phyloP scores from a whole-genome alignment of 805 yeast genomes.

The Starmerella sirachaensis region DNA sequence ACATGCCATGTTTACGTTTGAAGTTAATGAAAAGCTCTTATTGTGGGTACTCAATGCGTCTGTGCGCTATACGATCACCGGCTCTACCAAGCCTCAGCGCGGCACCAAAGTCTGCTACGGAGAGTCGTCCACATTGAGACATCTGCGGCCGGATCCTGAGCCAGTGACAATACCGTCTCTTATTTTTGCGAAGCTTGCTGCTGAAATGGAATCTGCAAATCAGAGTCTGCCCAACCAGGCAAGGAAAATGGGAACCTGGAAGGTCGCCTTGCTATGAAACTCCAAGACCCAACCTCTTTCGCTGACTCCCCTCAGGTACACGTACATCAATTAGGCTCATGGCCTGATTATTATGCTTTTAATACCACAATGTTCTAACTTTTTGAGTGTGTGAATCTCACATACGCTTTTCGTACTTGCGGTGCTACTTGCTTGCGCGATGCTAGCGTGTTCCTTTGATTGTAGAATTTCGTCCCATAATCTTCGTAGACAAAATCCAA shows the following conservation, averaged over 20 bases:
- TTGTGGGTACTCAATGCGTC: constrained; percentile 44
- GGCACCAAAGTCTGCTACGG: constrained; percentile 40
- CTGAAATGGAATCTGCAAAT: constrained; percentile 26
- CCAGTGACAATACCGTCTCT: constrained; percentile 27
- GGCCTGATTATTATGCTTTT: not conserved
- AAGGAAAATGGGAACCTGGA: constrained; percentile 24
- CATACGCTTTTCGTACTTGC: constrained; percentile 25
- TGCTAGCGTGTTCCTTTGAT: constrained; percentile 47
- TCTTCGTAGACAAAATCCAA: constrained; percentile 9
- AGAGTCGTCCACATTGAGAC: constrained; percentile 25
- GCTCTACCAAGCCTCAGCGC: constrained; percentile 13
- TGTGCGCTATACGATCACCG: constrained; percentile 24
- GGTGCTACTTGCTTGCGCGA: constrained; percentile 88
- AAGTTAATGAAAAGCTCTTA: constrained; percentile 13
- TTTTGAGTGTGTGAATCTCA: not conserved
- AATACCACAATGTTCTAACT: not conserved
- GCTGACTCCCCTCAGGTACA: too few relatives aligned
- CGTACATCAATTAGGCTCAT: too few relatives aligned
- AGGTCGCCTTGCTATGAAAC: constrained; percentile 23
- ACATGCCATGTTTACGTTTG: constrained; percentile 27
- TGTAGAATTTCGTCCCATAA: constrained; percentile 24
- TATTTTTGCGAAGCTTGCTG: constrained; percentile 28
- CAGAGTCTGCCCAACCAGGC: constrained; percentile 29
- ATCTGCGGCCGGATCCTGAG: constrained; percentile 34
- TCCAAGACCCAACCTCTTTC: not conserved